Conservation (phyloP, 345 rosid genomes). For the Citrus maxima region DNA sequence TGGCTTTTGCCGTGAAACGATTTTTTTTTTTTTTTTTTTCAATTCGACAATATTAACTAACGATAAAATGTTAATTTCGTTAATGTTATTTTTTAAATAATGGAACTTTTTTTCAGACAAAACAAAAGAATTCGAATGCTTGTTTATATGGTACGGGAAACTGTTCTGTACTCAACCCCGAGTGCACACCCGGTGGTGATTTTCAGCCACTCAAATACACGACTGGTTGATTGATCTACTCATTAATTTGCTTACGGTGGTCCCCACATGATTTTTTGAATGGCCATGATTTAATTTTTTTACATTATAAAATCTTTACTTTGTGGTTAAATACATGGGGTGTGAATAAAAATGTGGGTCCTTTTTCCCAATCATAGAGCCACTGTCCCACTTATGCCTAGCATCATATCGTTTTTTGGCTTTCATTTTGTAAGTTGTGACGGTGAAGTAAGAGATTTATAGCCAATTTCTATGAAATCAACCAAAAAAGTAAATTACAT, state of each 20-base stretch:
- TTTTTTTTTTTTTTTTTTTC: no score
- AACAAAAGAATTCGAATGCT: not conserved
- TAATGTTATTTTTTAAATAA: no score
- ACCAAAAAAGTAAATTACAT: no score
- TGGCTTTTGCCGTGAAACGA: not conserved
- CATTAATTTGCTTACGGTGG: not conserved
- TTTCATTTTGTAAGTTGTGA: not conserved
- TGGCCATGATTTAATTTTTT: not conserved
- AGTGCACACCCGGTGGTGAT: not conserved
- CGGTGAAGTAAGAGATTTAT: no score
- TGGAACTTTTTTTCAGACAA: no score
- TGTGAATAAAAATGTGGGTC: not conserved
- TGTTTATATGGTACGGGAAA: not conserved
- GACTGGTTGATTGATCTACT: conserved; percentile 1
- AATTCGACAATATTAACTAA: no score
- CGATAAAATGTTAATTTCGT: no score
- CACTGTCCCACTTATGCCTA: not conserved
- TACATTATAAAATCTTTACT: not conserved
- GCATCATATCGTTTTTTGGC: not conserved
- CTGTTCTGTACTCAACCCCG: not conserved
- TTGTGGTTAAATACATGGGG: not conserved
- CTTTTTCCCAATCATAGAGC: not conserved
- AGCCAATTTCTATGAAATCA: no score
- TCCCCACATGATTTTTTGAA: not conserved
- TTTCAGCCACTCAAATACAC: not conserved